Evolutionary conservation across 257 asterid species (phyloP).

Genomic region (Marsdenia floribunda): DNA sequence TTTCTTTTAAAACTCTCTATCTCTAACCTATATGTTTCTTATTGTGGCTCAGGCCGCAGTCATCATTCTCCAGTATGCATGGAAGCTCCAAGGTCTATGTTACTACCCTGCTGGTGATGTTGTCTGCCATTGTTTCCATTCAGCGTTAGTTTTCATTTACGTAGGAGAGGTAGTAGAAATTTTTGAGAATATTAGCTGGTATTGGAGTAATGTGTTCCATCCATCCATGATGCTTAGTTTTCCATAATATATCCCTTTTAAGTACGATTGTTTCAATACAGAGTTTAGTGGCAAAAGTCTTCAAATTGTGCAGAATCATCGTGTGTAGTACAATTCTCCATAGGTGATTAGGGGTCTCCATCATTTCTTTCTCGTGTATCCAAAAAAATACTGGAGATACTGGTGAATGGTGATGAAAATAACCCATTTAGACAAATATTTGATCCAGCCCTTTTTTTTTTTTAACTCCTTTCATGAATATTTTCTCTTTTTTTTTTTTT

Average conservation of each 20-base stretch:
- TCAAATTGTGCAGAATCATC: neutral
- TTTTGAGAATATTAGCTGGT: neutral
- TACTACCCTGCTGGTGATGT: constrained; percentile 25
- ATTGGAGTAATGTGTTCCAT: neutral
- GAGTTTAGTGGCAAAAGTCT: neutral
- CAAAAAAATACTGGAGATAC: too few relatives aligned
- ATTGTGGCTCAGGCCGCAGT: constrained; percentile 52
- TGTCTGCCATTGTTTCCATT: constrained; percentile 20
- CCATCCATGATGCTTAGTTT: neutral
- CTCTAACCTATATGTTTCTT: constrained; percentile 13
- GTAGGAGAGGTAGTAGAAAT: neutral
- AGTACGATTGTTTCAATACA: neutral
- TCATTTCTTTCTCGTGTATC: neutral
- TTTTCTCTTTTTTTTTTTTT: too few relatives aligned
- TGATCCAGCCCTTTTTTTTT: neutral
- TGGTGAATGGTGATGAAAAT: neutral
- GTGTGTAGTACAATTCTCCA: neutral
- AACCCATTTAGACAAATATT: neutral
- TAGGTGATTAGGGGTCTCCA: neutral
- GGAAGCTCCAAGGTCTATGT: constrained; percentile 27
- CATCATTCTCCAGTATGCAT: constrained; percentile 29
- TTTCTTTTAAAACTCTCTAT: neutral
- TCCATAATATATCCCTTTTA: neutral
- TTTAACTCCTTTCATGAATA: too few relatives aligned
- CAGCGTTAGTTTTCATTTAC: constrained; percentile 7